phyloP scores from a whole-genome alignment of 805 yeast genomes.

The Zygoascus flipseniorum region DNA sequence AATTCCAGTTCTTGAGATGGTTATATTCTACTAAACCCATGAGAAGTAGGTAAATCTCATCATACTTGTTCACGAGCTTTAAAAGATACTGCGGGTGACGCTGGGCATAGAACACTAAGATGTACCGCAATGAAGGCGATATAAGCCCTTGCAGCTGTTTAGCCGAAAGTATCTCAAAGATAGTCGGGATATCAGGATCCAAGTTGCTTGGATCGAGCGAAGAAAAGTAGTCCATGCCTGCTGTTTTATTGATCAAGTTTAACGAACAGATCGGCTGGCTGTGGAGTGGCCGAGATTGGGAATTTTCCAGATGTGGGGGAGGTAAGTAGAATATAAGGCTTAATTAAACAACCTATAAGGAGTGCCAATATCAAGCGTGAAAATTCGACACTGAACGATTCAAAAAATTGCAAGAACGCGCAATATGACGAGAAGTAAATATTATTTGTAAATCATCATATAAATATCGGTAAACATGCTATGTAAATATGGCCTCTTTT shows the following conservation, averaged over 20 bases:
- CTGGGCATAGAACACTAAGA: conserved; percentile 73
- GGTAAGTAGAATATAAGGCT: no score
- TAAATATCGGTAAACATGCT: not conserved
- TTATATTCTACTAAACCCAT: conserved; percentile 63
- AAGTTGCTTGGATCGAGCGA: conserved; percentile 68
- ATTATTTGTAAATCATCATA: no score
- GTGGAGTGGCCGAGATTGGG: no score
- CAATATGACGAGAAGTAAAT: no score
- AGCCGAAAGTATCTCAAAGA: conserved; percentile 81
- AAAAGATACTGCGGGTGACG: conserved; percentile 65
- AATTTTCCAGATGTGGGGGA: no score
- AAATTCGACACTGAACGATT: no score
- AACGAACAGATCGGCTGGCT: no score
- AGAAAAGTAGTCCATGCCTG: conserved; percentile 66
- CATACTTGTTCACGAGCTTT: conserved; percentile 56
- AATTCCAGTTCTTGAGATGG: conserved; percentile 64
- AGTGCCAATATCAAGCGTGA: no score
- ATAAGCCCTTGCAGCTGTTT: conserved; percentile 67
- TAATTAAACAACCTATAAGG: no score
- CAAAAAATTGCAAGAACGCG: no score
- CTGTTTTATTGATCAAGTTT: no score
- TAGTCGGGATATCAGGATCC: conserved; percentile 71
- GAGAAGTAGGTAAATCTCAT: conserved; percentile 58
- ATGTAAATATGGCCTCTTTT: not conserved
- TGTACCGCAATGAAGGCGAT: conserved; percentile 74